Evolutionary conservation across 768 basidiomycete species (phyloP), one percentile per base, ranked within the genome.

Genomic region (Tylopilus vinaceipallidus): DNA sequence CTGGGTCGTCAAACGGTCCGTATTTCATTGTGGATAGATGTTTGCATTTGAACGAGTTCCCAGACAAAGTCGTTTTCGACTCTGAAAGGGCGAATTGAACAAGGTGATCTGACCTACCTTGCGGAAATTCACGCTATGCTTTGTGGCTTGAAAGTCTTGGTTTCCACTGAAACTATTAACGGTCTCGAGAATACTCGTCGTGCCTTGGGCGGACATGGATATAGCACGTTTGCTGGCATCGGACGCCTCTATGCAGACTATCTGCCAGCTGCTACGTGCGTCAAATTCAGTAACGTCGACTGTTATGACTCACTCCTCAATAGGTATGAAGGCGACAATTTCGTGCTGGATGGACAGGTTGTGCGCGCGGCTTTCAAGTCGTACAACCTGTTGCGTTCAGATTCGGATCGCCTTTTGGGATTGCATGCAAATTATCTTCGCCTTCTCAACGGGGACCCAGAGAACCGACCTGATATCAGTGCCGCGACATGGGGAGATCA

Each of bases 291-390:
- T 19, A 4, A 40, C n/a, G 14, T n/a, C 16, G 16, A 33, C 23
- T 9, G 26, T 20, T 16, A 6, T 32, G 26, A 3, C 19, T 58
- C 35, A 60, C 27, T 33, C 16, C 27, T 10, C 36, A 0, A 6
- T 52, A 86, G 84, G 3, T 88, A 79, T 54, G 88, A 90, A 69
- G 87, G 88, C 13, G 88, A 91, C 59, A 90, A 91, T 61, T 89
- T 78, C 52, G 83, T 89, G 6, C 75, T 91, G 11, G 83, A 87
- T 55, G 75, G 80, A 41, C 88, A 91, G 66, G 86, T 88, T 29
- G 80, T 86, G 29, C 79, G 86, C 19, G 80, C 84, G 0, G 84
- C 85, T 3, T 66, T 87, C 24, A 90, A 88, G 56, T 75, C 84
- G 0, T 77, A 76, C 58, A 54, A 60, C 14, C 75, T 78, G 1